Base-by-base conservation (phyloP, 2,329 filamentous ascomycete species). In the Phoma sp. region DNA sequence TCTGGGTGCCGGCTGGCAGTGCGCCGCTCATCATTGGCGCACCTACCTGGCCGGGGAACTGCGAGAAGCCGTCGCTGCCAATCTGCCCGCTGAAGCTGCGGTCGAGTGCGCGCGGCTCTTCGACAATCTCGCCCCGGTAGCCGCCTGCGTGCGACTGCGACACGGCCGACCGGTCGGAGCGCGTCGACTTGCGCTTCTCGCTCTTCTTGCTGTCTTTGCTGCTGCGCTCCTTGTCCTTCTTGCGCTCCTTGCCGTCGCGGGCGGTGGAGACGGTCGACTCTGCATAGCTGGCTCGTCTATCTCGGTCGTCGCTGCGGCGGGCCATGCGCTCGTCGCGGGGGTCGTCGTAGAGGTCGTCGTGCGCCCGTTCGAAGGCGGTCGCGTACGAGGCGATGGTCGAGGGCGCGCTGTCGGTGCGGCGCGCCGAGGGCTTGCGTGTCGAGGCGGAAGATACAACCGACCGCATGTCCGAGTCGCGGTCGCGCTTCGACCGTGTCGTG, bases 331-430 rank as follows among this genome's bases (percentile, higher is more conserved):
- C 61, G 55, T 68, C 64, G 33, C 60, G 47, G 17, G 58, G 59
- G 54, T 72, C 62, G 23, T 71, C 63, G 70, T 74, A 70, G 42
- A 69, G 56, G 60, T 73, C 69, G 40, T 69, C 68, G 57, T 66
- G 29, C 23, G 42, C 12, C 18, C 57, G 59, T 62, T 69, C 70
- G 15, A 68, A 66, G 42, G 76, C 76, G 34, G 77, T 78, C 17
- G 67, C 74, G 64, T 75, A 78, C 17, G 74, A 75, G 23, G 71
- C 68, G 17, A 69, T 67, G 14, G 73, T 76, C 25, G 71, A 68
- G 23, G 65, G 63, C 33, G 65, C 66, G 49, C 61, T 56, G 46
- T 73, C 68, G 14, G 53, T 62, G 59, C 65, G 66, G 39, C 66
- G 60, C 29, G 48, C 15, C 5, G 71, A 65, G 3, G 71, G 71